Base-by-base conservation (phyloP, 768 basidiomycete species). In the Tricholoma sp. region DNA sequence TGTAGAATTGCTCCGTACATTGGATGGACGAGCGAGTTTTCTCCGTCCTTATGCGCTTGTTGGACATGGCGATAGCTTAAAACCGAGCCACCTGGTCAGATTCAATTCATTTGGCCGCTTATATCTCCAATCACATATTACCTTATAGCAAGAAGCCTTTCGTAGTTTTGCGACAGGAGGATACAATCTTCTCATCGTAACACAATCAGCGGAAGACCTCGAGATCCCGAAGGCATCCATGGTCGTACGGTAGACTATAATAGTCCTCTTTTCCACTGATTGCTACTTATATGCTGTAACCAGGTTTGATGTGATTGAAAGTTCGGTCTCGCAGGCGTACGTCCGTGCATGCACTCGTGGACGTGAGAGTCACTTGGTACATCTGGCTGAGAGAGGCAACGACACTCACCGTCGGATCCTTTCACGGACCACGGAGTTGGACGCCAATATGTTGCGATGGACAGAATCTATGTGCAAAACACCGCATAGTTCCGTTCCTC, bases 241-340 rank as follows among this genome's bases (percentile, higher is more conserved):
- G 29, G 78, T 91, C 9, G 77, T 91, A 62, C 76, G 84, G 88
- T 88, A 57, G 79, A 61, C 12, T 50, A 50, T 44, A 31, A 49
- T 47, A 4, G 39, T 15, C 20, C 29, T 51, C 39, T 41, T 17
- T 39, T 49, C 9, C 50, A 20, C 12, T 29, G 24, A 49, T 18
- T 24, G 24, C 18, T 53, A 52, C 45, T 39, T 18, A 24, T 33
- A 50, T 51, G 32, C 36, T 45, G 54, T 29, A 41, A 32, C 37
- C 36, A 88, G 86, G 29, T 87, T 77, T 61, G 79, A 87, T 61
- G 64, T 85, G 0, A 83, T 82, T 55, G 81, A 86, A 59, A 83
- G 85, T 58, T 82, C 83, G 52, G 64, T 86, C 6, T 84, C 84
- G 4, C 79, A 83, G 65, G 80, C 80, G 12, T 81, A 79, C 62